Evolutionary conservation across 495 filamentous ascomycete species (phyloP), one percentile per base, ranked within the genome.

Genomic region (Arthonia radiata): DNA sequence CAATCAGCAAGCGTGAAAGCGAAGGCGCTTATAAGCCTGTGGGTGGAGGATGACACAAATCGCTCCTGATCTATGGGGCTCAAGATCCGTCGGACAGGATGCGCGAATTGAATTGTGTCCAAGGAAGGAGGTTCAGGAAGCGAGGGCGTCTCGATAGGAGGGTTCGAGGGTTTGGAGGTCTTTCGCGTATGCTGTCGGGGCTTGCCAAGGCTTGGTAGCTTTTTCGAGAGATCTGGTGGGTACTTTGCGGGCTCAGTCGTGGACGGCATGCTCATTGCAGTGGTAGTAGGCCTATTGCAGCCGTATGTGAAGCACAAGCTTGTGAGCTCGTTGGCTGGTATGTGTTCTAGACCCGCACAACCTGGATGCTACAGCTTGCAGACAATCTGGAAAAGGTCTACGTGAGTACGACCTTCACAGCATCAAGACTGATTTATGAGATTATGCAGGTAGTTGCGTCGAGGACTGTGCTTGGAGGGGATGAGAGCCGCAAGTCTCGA

Each of bases 1-100:
- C 73, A 66, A 32, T 93, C 81, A 22, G 79, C 68, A 22, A 94
- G 69, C 17, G 63, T 59, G 39, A 90, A 92, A 34, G 92, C 61
- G 40, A 90, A 99, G 12, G 72, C 63, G 13, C 73, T 42, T 27
- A 99, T 54, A 4, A 93, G 66, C 3, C 48, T 57, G 43, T 82
- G 73, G 4, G 82, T 76, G 0, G 71, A 60, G 0, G 83, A 93
- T 8, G 63, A 47, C 5, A 77, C 58, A 43, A 90, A 99, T 4
- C 77, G 48, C 9, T 75, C 61, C 42, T 86, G 82, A 40, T 99
- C 89, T 24, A 61, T 47, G 2, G 53, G 47, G 3, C 79, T 78
- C 14, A 94, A 50, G 28, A 99, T 92, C 5, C 80, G 65, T 26
- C 82, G 59, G 10, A 46, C 55, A 15, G 86, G 86, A 5, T 51